Evolutionary conservation across 331 rosid genomes (phyloP).

Genomic region (Stylosanthes scabra): DNA sequence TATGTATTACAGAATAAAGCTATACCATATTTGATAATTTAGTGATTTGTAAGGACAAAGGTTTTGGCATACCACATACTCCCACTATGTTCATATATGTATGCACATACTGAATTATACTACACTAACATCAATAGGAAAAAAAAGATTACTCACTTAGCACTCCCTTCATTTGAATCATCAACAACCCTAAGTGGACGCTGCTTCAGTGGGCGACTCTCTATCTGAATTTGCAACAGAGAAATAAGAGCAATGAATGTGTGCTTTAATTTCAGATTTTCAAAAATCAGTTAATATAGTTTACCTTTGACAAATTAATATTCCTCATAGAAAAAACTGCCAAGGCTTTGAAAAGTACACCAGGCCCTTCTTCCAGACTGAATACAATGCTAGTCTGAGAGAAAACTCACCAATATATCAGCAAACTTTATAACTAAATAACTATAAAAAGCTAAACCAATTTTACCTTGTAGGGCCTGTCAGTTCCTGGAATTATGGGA

Average conservation of each 20-base stretch:
- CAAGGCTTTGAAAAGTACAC: slow-evolving; percentile 87
- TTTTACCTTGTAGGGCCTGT: slow-evolving; percentile 66
- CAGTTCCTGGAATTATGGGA: slow-evolving; percentile 76
- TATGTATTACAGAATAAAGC: slow-evolving; percentile 16
- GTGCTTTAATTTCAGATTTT: slow-evolving; percentile 16
- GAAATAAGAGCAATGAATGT: slow-evolving; percentile 18
- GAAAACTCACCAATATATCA: slow-evolving; percentile 35
- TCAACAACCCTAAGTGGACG: slow-evolving; percentile 79
- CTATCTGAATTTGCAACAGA: slow-evolving; percentile 69
- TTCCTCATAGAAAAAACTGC: slow-evolving; percentile 84
- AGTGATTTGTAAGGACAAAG: slow-evolving; percentile 4
- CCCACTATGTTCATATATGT: slow-evolving; percentile 25
- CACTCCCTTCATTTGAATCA: slow-evolving; percentile 78
- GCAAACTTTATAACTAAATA: not conserved
- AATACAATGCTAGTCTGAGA: slow-evolving; percentile 89
- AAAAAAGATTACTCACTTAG: slow-evolving; percentile 65
- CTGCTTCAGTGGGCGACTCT: slow-evolving; percentile 81
- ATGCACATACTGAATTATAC: slow-evolving; percentile 26
- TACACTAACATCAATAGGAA: slow-evolving; percentile 10
- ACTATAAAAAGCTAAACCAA: not conserved
- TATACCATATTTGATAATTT: slow-evolving; percentile 2
- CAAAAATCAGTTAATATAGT: slow-evolving; percentile 19
- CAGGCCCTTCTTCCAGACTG: slow-evolving; percentile 90
- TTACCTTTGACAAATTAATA: slow-evolving; percentile 80
- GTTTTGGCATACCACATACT: slow-evolving; percentile 25